Base-by-base conservation (phyloP, 441 rosid species). In the Syzygium malaccense region DNA sequence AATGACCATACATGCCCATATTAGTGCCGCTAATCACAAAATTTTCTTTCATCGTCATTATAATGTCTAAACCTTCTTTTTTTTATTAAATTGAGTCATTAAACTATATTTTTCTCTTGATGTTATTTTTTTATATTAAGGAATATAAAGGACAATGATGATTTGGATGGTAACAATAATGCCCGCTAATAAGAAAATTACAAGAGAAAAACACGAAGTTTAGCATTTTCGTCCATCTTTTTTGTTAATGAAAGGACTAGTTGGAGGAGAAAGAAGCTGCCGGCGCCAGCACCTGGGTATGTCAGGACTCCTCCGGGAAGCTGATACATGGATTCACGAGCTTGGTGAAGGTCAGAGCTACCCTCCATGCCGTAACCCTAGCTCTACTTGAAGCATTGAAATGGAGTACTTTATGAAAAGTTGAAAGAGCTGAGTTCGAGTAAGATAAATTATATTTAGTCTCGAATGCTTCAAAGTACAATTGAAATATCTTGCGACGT, bases 281-380 rank as follows among this genome's bases (percentile, higher is more conserved):
- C 0, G 0, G 5, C 0, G 3, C 5, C 5, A 2, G 17, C 19
- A 15, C 37, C 3, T 30, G 3, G 11, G 75, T 15, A 12, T 2
- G 37, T 64, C 0, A 20, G 13, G 19, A 64, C 12, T 64, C 1
- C 6, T 15, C 6, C 1, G 1, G 11, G 23, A 30, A 64, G 41
- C 5, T 64, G 8, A 30, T 64, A 0, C 5, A 64, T 0, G 5
- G 3, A 32, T 64, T 64, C 6, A 1, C 3, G 0, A 7, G 12
- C 45, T 1, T 2, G 1, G 1, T 60, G 33, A 60, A 60, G 6
- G 14, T 28, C 0, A 28, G 1, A 60, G 6, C 32, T 28, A 14
- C 2, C 68, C 18, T 28, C 33, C 68, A 60, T 60, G 68, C 3
- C 9, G 2, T 28, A 60, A 28, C 1, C 32, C 9, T 60, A 60